These are phyloP conservation scores for Dothidotthia symphoricarpi DNA, from an alignment of 2,329 filamentous ascomycete species.

Conservation along the genomic window DNA sequence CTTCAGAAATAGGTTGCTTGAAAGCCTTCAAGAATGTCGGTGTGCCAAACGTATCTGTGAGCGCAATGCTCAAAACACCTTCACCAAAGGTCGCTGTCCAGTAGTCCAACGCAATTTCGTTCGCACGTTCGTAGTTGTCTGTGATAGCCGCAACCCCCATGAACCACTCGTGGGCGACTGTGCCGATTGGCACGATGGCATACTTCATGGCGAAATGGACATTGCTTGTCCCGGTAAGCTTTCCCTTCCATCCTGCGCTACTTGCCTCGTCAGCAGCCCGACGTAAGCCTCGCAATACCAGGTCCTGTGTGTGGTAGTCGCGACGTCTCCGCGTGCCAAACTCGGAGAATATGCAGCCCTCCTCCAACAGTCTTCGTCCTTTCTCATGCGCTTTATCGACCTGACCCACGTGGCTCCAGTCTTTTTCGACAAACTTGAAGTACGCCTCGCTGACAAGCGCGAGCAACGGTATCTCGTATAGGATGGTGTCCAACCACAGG, in stretches of 20 bases:
- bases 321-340: conserved; percentile 87
- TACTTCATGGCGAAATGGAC: conserved; percentile 97
- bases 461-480: conserved; percentile 94
- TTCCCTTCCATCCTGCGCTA: conserved; percentile 65
- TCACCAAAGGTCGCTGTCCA: conserved; percentile 92
- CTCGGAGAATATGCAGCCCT: conserved; percentile 86
- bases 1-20: conserved; percentile 60
- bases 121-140: conserved; percentile 78
- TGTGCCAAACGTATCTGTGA: conserved; percentile 97
- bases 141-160: conserved; percentile 96
- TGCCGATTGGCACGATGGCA: conserved; percentile 79
- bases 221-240: conserved; percentile 87
- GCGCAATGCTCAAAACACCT: conserved; percentile 76
- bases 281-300: conserved; percentile 84
- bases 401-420: conserved; percentile 87
- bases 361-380: conserved; percentile 71
- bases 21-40: conserved; percentile 85
- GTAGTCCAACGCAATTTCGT: conserved; percentile 77
- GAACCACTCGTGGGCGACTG: conserved; percentile 97
- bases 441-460: conserved; percentile 93
- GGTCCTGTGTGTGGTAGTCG: conserved; percentile 91
- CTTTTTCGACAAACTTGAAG: conserved; percentile 92
- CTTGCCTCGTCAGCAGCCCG: conserved; percentile 71
- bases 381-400: conserved; percentile 82
- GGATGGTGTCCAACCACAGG: conserved; percentile 88